Percentiles rank a stretch among this genome's conserved stretches.
These are phyloP conservation scores for Mucor sp. DNA, from an alignment of 371 early-diverging fungal species.

Conservation along the genomic window DNA sequence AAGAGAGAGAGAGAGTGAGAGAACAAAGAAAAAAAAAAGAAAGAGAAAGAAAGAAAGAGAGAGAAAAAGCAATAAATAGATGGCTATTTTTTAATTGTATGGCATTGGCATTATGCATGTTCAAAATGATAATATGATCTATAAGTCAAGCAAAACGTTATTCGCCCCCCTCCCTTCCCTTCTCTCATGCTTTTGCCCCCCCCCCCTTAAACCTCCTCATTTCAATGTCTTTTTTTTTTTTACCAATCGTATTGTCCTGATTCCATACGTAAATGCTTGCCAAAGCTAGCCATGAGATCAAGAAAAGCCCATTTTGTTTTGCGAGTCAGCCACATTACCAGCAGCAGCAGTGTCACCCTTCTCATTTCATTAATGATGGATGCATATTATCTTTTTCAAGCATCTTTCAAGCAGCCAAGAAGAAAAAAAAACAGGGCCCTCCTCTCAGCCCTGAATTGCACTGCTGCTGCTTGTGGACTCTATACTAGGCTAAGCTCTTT, in stretches of 20 bases:
- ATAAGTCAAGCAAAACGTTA: neutral
- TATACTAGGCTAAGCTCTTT: neutral
- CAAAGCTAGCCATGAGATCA: neutral
- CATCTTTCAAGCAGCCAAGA: too few relatives aligned
- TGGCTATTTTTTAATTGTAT: constrained; percentile 46
- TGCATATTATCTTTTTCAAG: too few relatives aligned
- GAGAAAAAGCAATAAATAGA: constrained; percentile 34
- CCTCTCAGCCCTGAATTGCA: neutral
- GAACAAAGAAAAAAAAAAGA: neutral
- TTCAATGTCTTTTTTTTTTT: neutral
- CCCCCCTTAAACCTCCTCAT: neutral
- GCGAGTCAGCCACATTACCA: neutral
- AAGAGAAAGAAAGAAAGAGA: neutral
- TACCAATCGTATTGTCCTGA: neutral
- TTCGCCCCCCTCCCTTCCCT: neutral
- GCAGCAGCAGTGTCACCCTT: neutral
- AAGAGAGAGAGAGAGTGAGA: too few relatives aligned
- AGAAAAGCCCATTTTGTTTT: neutral
- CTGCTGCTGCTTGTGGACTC: too few relatives aligned
- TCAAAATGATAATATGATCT: neutral
- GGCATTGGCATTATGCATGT: constrained; percentile 8
- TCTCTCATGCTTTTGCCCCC: neutral
- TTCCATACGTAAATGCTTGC: too few relatives aligned
- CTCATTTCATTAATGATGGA: neutral
- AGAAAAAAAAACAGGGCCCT: too few relatives aligned